phyloP scores from a whole-genome alignment of 306 rosid species.

The Trichosanthes cucumerina region DNA sequence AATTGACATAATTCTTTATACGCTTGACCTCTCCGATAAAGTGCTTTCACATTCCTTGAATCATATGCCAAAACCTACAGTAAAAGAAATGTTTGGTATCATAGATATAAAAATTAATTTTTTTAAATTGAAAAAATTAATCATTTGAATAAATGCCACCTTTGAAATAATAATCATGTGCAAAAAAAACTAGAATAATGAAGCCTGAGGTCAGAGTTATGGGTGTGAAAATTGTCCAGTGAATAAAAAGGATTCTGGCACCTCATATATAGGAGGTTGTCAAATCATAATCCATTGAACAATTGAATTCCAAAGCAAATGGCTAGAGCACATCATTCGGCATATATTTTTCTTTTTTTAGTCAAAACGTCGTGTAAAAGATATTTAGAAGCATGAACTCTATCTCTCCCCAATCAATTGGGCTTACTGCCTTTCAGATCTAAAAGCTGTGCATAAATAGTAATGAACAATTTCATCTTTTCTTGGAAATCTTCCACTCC shows the following conservation, averaged over 20 bases:
- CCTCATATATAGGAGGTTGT: background rate
- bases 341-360: background rate
- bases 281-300: background rate
- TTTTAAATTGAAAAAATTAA: background rate
- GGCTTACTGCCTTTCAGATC: background rate
- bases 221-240: background rate
- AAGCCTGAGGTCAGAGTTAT: background rate
- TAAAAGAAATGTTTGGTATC: background rate
- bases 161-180: background rate
- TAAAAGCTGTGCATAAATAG: background rate
- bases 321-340: background rate
- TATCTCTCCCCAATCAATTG: background rate
- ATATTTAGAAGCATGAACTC: background rate
- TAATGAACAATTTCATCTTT: background rate
- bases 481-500: background rate
- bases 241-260: background rate
- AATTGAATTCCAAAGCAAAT: background rate
- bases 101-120: background rate
- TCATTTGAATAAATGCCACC: background rate
- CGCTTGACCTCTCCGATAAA: slow-evolving; percentile 96
- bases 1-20: slow-evolving; percentile 69
- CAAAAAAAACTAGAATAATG: background rate
- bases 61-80: slow-evolving; percentile 72
- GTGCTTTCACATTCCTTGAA: slow-evolving; percentile 77
- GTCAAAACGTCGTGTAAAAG: background rate